phyloP scores from a whole-genome alignment of 768 basidiomycete genomes.

The Leccinellum albellum region DNA sequence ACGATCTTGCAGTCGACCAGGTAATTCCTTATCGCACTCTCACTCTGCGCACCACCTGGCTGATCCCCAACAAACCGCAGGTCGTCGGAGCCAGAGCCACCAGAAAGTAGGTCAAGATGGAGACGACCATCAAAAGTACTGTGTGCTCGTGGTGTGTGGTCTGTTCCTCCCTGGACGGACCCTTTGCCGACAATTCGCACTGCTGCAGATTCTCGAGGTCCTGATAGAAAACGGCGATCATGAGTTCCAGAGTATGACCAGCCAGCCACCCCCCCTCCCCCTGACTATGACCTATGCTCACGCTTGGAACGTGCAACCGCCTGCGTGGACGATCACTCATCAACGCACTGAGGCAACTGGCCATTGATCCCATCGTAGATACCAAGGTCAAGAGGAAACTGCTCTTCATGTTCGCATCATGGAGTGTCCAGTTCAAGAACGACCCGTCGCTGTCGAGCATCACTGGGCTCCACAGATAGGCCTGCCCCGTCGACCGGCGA shows the following conservation, averaged over 20 bases:
- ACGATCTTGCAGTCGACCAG: slow-evolving; percentile 78
- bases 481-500: slow-evolving; percentile 28
- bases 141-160: slow-evolving; percentile 81
- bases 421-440: slow-evolving; percentile 75
- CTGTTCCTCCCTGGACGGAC: neutral
- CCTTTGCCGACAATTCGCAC: neutral
- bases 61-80: slow-evolving; percentile 37
- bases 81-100: slow-evolving; percentile 83
- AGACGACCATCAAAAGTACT: slow-evolving; percentile 83
- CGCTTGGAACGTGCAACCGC: slow-evolving; percentile 43
- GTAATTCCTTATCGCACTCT: slow-evolving; percentile 25
- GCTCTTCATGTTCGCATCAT: slow-evolving; percentile 64
- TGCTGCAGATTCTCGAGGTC: slow-evolving; percentile 72
- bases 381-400: slow-evolving; percentile 86
- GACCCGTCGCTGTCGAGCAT: slow-evolving; percentile 76
- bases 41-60: neutral
- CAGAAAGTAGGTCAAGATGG: slow-evolving; percentile 97
- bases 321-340: slow-evolving; percentile 78
- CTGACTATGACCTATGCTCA: neutral
- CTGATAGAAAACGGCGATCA: slow-evolving; percentile 89
- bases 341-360: slow-evolving; percentile 76
- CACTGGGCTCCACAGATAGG: slow-evolving; percentile 61
- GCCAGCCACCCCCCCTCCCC: too few species aligned
- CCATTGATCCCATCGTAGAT: slow-evolving; percentile 70
- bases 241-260: slow-evolving; percentile 63